Evolutionary conservation across 768 basidiomycete species (phyloP).

Genomic region (Amanita polypyramis): DNA sequence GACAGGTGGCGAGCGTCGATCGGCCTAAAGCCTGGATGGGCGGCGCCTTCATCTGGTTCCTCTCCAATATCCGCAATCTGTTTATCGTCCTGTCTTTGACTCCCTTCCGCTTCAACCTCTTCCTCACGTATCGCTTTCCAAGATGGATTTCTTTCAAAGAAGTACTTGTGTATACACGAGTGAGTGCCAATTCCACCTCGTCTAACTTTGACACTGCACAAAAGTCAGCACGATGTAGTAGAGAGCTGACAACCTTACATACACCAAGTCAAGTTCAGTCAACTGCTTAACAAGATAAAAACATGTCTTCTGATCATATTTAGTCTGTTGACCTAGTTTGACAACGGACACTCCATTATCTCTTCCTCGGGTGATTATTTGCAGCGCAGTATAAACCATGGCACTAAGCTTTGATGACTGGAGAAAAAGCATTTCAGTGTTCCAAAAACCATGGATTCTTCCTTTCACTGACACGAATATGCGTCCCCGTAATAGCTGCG

Average conservation of each 20-base stretch:
- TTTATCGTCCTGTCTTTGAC: constrained; percentile 16
- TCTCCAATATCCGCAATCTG: constrained; percentile 23
- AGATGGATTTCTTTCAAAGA: constrained; percentile 63
- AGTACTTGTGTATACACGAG: constrained; percentile 75
- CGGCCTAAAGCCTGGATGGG: constrained; percentile 43
- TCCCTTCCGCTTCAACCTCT: constrained; percentile 40
- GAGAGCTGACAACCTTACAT: constrained; percentile 16
- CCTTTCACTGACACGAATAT: constrained; percentile 55
- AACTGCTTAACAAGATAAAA: constrained; percentile 79
- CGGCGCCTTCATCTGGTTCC: constrained; percentile 18
- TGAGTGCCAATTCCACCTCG: constrained; percentile 69
- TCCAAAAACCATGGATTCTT: constrained; percentile 1
- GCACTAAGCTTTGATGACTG: constrained; percentile 75
- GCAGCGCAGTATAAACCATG: constrained; percentile 77
- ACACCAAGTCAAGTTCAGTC: constrained; percentile 66
- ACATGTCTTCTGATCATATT: constrained; percentile 84
- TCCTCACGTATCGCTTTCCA: constrained; percentile 74
- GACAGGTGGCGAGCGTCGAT: constrained; percentile 74
- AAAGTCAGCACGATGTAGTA: background rate
- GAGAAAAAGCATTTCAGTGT: background rate
- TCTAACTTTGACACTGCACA: constrained; percentile 58
- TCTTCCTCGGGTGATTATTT: constrained; percentile 74
- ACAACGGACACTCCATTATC: constrained; percentile 72
- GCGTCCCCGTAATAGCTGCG: constrained; percentile 75
- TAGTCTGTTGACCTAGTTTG: constrained; percentile 64